Conservation (phyloP, 495 filamentous ascomycete species). For the Cudoniella acicularis region DNA sequence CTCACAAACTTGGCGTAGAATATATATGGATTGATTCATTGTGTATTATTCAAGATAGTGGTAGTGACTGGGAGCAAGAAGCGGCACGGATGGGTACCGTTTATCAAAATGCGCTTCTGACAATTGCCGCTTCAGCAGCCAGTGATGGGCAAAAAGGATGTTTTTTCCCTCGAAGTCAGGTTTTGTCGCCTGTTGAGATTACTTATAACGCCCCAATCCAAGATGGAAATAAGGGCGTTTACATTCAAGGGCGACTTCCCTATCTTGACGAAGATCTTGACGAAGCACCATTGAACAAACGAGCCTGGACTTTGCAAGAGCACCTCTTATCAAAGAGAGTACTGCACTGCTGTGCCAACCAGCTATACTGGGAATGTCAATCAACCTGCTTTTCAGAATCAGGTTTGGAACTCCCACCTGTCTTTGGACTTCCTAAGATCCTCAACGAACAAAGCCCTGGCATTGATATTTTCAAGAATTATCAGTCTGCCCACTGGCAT, state of each 20-base stretch:
- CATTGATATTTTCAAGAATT: not conserved
- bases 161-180: constrained; percentile 6
- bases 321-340: not conserved
- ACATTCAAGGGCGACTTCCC: constrained; percentile 8
- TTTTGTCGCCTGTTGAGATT: constrained; percentile 12
- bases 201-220: not conserved
- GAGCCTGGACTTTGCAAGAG: constrained; percentile 11
- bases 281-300: not conserved
- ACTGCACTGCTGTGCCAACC: not conserved
- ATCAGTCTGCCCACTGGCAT: not conserved
- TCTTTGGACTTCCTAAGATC: not conserved
- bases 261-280: constrained; percentile 13
- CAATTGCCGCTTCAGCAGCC: constrained; percentile 14
- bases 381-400: not conserved
- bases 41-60: constrained; percentile 21
- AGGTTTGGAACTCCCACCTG: not conserved
- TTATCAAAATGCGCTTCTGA: not conserved
- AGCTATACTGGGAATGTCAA: constrained; percentile 4
- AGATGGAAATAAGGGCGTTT: constrained; percentile 1
- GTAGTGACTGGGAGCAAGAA: constrained; percentile 20
- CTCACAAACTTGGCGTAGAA: constrained; percentile 8
- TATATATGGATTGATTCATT: constrained; percentile 29
- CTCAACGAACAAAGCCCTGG: not conserved
- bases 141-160: constrained; percentile 17
- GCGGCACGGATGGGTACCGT: constrained; percentile 15